Evolutionary conservation across 305 asterid genomes (phyloP).

Genomic region (Fraxinus angustifolia): DNA sequence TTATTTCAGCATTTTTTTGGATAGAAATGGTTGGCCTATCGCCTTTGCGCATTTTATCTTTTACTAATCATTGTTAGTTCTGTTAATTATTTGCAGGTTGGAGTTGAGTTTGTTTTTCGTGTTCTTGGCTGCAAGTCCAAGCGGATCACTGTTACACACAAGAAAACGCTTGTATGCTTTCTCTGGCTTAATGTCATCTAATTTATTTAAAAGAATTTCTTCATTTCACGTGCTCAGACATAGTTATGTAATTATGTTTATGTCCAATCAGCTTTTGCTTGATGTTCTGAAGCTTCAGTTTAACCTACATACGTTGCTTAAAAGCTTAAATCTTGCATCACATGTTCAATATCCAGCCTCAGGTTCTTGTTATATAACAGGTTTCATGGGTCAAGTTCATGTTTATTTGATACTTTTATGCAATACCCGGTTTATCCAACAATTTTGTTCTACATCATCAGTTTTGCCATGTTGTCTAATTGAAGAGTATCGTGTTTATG

Average conservation of each 20-base stretch:
- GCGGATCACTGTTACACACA: slow-evolving; percentile 91
- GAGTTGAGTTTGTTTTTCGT: slow-evolving; percentile 79
- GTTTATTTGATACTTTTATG: not conserved
- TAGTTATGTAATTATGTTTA: not conserved
- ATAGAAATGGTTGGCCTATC: not conserved
- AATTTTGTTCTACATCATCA: not conserved
- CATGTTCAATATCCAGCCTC: not conserved
- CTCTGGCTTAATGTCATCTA: slow-evolving; percentile 20
- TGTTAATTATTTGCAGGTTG: slow-evolving; percentile 55
- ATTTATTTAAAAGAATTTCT: slow-evolving; percentile 8
- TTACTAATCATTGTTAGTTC: slow-evolving; percentile 13
- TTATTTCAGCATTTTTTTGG: slow-evolving; percentile 14
- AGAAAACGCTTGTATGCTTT: slow-evolving; percentile 83
- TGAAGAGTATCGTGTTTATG: not conserved
- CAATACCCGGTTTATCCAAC: not conserved
- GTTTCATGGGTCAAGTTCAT: not conserved
- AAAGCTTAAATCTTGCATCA: not conserved
- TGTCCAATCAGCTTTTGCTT: slow-evolving; percentile 5
- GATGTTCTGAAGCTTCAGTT: slow-evolving; percentile 16
- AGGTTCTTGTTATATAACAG: not conserved
- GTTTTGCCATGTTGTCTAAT: not conserved
- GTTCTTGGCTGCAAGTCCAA: slow-evolving; percentile 96
- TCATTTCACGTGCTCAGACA: slow-evolving; percentile 1
- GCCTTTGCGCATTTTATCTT: not conserved
- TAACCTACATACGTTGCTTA: not conserved